Conservation (phyloP, 192 early-diverging fungal species). For the Cetraspora pellucida region DNA sequence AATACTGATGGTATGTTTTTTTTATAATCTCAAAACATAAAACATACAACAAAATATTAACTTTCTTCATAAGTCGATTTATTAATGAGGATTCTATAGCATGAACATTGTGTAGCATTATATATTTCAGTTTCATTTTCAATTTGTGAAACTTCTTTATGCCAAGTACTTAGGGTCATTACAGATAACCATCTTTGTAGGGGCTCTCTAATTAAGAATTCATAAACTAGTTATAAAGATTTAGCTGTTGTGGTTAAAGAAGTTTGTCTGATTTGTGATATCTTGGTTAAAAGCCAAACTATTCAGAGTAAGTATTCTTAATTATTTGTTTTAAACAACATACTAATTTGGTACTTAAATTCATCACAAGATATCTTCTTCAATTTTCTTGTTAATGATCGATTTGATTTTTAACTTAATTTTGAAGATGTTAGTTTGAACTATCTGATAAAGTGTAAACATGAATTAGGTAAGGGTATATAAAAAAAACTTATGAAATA, state of each 20-base stretch:
- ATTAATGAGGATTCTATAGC: conserved; percentile 1
- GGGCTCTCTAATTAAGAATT: conserved; percentile 1
- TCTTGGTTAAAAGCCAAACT: neutral
- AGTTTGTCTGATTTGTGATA: neutral
- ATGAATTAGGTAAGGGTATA: too few relatives aligned
- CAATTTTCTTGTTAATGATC: too few relatives aligned
- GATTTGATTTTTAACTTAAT: too few relatives aligned
- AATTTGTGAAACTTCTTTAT: neutral
- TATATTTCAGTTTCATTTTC: neutral
- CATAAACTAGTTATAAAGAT: neutral
- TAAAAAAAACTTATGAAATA: too few relatives aligned
- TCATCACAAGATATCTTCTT: too few relatives aligned
- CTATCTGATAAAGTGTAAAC: too few relatives aligned
- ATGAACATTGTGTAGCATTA: neutral
- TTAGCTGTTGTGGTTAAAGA: neutral
- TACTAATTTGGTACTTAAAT: too few relatives aligned
- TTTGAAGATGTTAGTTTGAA: too few relatives aligned
- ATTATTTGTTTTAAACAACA: too few relatives aligned
- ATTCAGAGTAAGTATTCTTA: too few relatives aligned
- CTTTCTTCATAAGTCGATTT: neutral
- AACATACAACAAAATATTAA: conserved; percentile 4
- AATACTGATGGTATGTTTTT: neutral
- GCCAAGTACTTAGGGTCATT: neutral
- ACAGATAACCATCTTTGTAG: neutral
- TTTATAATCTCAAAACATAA: conserved; percentile 10